These are phyloP conservation scores for Elasticomyces elasticus DNA, from an alignment of 495 filamentous ascomycete genomes.

Conservation along the genomic window DNA sequence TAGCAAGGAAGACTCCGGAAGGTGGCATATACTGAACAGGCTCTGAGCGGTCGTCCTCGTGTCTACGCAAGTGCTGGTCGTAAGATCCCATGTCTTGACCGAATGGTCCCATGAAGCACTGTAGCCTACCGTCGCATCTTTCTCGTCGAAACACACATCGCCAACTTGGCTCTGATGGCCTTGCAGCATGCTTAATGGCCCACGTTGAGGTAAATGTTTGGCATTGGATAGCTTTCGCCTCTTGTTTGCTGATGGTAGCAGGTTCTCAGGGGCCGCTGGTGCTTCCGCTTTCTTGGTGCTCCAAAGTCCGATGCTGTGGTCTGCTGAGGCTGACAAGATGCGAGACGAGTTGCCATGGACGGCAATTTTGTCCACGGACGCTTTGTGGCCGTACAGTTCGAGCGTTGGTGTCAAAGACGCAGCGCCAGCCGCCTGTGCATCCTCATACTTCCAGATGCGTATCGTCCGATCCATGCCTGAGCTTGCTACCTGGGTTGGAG, in stretches of 20 bases:
- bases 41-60: conserved; percentile 73
- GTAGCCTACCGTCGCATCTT: conserved; percentile 81
- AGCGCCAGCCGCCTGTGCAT: conserved; percentile 35
- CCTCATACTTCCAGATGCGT: conserved; percentile 72
- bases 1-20: conserved; percentile 58
- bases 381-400: conserved; percentile 79
- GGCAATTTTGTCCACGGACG: conserved; percentile 61
- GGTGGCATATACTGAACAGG: conserved; percentile 61
- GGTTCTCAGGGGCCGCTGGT: conserved; percentile 54
- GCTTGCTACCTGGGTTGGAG: conserved; percentile 64
- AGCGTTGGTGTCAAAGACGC: conserved; percentile 62
- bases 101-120: conserved; percentile 82
- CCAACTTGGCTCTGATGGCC: conserved; percentile 64
- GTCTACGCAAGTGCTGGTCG: conserved; percentile 61
- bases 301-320: conserved; percentile 78
- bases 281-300: conserved; percentile 61
- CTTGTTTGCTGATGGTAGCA: conserved; percentile 60
- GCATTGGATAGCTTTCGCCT: conserved; percentile 60
- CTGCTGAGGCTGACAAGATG: conserved; percentile 71
- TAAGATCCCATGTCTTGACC: conserved; percentile 81
- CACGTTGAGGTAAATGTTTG: conserved; percentile 58
- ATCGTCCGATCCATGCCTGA: conserved; percentile 73
- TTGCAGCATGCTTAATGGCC: conserved; percentile 61
- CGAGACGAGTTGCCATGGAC: conserved; percentile 65
- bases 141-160: conserved; percentile 68